A percentile compares a stretch with the other conserved stretches of the same genome.
These are phyloP conservation scores for Olyra latifolia DNA, from an alignment of 176 grass and related monocot genomes.

Conservation along the genomic window DNA sequence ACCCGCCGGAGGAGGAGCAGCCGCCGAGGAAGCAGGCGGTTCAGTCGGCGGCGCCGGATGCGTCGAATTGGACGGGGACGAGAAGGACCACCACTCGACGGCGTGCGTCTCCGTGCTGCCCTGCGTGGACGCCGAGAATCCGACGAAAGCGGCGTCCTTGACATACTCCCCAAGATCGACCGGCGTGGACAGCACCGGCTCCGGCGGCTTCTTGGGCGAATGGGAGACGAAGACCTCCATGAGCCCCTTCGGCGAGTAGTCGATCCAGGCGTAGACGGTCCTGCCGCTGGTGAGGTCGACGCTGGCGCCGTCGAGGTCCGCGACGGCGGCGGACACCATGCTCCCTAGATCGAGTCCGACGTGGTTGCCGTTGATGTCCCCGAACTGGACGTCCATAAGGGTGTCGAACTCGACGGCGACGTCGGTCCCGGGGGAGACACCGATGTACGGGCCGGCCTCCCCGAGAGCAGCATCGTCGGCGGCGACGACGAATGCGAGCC, in stretches of 20 bases:
- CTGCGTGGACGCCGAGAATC: conserved; percentile 86
- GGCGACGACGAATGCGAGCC: conserved; percentile 74
- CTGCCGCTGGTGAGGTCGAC: conserved; percentile 66
- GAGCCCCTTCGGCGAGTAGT: conserved; percentile 33
- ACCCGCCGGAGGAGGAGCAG: not conserved
- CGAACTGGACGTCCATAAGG: conserved; percentile 74
- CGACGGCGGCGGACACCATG: conserved; percentile 65
- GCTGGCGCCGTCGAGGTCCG: conserved; percentile 43
- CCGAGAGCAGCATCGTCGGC: conserved; percentile 49
- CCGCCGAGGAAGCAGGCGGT: not conserved
- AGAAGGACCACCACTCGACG: conserved; percentile 97
- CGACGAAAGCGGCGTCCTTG: conserved; percentile 56
- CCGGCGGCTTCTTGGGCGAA: conserved; percentile 37
- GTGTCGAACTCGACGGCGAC: conserved; percentile 96
- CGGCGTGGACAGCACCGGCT: conserved; percentile 49
- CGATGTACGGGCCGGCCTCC: conserved; percentile 61
- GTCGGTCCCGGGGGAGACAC: conserved; percentile 22
- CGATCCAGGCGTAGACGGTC: conserved; percentile 83
- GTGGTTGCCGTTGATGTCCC: conserved; percentile 78
- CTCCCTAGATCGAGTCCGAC: conserved; percentile 69
- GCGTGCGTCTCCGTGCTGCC: conserved; percentile 93
- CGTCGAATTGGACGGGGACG: conserved; percentile 12
- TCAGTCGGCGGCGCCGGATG: conserved; percentile 1
- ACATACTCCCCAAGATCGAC: conserved; percentile 48
- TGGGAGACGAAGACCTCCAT: conserved; percentile 78